Percentiles rank a stretch among this genome's conserved stretches.
These are phyloP conservation scores for Melanomma pulvis-pyrius DNA, from an alignment of 495 filamentous ascomycete genomes.

Conservation along the genomic window DNA sequence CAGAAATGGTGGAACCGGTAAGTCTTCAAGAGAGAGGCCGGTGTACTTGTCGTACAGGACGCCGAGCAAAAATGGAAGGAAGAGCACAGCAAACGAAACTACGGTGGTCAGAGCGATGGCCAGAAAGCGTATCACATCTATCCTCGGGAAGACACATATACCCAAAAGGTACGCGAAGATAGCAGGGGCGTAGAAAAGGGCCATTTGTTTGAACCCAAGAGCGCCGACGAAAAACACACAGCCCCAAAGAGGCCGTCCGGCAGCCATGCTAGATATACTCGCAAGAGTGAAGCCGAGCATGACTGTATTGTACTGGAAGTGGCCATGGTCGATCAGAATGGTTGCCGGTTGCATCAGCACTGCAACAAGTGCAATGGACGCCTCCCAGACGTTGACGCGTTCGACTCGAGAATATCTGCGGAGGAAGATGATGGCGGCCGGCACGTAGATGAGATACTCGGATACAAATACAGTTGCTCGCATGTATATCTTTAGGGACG, in stretches of 20 bases:
- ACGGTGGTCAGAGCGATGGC: slow-evolving; percentile 73
- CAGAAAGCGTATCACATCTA: slow-evolving; percentile 70
- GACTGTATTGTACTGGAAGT: slow-evolving; percentile 98
- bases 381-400: slow-evolving; percentile 73
- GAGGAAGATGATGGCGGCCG: slow-evolving; percentile 80
- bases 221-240: slow-evolving; percentile 93
- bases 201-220: slow-evolving; percentile 98
- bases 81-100: slow-evolving; percentile 71
- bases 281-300: slow-evolving; percentile 91
- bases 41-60: slow-evolving; percentile 60
- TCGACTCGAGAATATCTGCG: slow-evolving; percentile 73
- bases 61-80: slow-evolving; percentile 73
- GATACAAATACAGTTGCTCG: slow-evolving; percentile 84
- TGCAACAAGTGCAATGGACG: slow-evolving; percentile 81
- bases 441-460: slow-evolving; percentile 87
- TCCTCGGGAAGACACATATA: slow-evolving; percentile 72
- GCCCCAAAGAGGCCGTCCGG: slow-evolving; percentile 81
- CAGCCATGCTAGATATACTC: slow-evolving; percentile 83
- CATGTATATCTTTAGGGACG: slow-evolving; percentile 89
- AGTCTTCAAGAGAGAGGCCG: slow-evolving; percentile 54
- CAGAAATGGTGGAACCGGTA: slow-evolving; percentile 54
- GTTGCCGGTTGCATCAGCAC: slow-evolving; percentile 90
- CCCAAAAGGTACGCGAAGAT: slow-evolving; percentile 92
- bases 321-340: slow-evolving; percentile 94
- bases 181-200: slow-evolving; percentile 90